Conservation (phyloP, 2,329 filamentous ascomycete species). For the Endoconidiophora polonica region DNA sequence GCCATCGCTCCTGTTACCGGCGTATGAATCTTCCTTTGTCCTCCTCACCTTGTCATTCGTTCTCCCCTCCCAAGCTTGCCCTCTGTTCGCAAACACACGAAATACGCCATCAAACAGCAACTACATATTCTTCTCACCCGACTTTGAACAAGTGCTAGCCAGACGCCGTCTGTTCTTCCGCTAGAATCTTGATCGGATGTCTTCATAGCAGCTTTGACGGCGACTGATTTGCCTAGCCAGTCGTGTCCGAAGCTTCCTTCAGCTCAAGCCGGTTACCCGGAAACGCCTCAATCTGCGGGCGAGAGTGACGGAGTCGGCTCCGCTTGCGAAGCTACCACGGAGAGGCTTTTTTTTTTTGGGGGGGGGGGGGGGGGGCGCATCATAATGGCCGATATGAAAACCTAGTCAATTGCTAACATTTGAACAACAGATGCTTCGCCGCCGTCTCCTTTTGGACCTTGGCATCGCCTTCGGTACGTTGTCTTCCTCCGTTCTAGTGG, state of each 20-base stretch:
- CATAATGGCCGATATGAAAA: not conserved
- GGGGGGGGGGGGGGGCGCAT: not conserved
- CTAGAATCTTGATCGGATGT: no score
- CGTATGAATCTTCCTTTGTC: conserved; percentile 27
- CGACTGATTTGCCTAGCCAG: no score
- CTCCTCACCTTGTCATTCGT: conserved; percentile 1
- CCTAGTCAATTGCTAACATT: conserved; percentile 5
- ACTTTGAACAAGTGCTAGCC: not conserved
- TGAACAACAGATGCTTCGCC: conserved; percentile 37
- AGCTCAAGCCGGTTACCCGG: no score
- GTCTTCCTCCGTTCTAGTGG: not conserved
- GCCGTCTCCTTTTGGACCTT: conserved; percentile 40
- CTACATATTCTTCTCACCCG: not conserved
- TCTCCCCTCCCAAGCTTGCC: not conserved
- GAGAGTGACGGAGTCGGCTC: no score
- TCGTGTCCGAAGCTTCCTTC: no score
- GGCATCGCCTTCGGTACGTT: conserved; percentile 37
- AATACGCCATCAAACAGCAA: no score
- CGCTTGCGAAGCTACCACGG: not conserved
- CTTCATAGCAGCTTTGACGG: no score
- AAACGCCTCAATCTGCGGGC: no score
- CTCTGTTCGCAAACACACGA: not conserved
- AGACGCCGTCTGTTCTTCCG: no score
- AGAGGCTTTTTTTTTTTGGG: not conserved
- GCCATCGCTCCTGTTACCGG: conserved; percentile 33